phyloP scores from a whole-genome alignment of 1,139 yeast species.

The Yamadazyma siamensis region DNA sequence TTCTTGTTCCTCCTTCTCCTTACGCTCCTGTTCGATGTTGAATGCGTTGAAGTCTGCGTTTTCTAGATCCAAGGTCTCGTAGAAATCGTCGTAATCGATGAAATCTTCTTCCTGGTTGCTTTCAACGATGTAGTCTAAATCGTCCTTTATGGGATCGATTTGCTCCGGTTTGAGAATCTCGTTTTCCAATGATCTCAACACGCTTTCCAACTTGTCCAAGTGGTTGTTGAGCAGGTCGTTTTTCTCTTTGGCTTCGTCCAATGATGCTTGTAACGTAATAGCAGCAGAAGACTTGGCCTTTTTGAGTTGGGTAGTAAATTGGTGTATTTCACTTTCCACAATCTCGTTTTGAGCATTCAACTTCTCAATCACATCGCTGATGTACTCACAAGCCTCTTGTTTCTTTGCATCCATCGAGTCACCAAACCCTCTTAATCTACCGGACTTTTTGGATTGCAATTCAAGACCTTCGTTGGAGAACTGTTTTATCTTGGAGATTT shows the following conservation, averaged over 20 bases:
- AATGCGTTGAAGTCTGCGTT: conserved; percentile 34
- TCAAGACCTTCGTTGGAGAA: conserved; percentile 93
- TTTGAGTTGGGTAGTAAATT: conserved; percentile 38
- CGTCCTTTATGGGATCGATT: conserved; percentile 80
- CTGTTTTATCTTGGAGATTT: conserved; percentile 92
- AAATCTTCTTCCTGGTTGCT: conserved; percentile 95
- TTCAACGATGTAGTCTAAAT: conserved; percentile 89
- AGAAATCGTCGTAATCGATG: conserved; percentile 91
- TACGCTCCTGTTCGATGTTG: conserved; percentile 20
- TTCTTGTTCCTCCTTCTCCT: conserved; percentile 8
- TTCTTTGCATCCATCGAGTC: conserved; percentile 81
- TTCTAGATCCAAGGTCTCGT: conserved; percentile 80
- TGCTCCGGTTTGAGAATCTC: conserved; percentile 80
- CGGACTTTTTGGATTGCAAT: conserved; percentile 46
- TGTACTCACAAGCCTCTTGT: conserved; percentile 68
- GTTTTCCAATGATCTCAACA: conserved; percentile 75
- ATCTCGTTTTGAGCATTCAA: conserved; percentile 78
- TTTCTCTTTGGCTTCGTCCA: conserved; percentile 61
- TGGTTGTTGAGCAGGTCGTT: conserved; percentile 81
- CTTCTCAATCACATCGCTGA: conserved; percentile 76
- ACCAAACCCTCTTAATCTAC: conserved; percentile 30
- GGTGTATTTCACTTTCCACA: conserved; percentile 74
- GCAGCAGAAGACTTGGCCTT: conserved; percentile 50
- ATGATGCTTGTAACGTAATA: conserved; percentile 40
- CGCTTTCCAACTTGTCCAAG: conserved; percentile 69